A percentile compares a stretch with the other conserved stretches of the same genome.
Conservation (phyloP, 768 basidiomycete species). For the Boletus rubroflammeus region DNA sequence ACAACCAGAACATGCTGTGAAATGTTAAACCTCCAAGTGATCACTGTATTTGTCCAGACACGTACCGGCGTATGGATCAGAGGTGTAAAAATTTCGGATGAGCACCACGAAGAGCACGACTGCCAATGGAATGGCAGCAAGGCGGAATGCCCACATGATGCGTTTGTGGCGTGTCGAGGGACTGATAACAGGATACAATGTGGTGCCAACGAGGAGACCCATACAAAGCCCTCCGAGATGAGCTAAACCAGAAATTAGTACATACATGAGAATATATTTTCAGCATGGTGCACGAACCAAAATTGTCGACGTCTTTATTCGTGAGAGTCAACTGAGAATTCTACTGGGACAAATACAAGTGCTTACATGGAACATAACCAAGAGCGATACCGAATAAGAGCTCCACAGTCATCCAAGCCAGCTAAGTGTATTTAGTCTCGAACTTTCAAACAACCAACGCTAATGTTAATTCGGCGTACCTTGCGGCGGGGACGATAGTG, state of each 20-base stretch:
- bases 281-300: slow-evolving; percentile 46
- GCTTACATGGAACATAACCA: slow-evolving; percentile 78
- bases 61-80: slow-evolving; percentile 79
- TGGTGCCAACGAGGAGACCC: slow-evolving; percentile 77
- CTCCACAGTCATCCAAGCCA: slow-evolving; percentile 82
- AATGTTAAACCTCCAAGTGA: neutral
- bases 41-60: neutral
- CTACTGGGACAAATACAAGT: neutral
- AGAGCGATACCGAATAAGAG: slow-evolving; percentile 82
- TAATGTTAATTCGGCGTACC: slow-evolving; percentile 38
- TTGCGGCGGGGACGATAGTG: slow-evolving; percentile 77
- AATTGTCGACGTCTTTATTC: slow-evolving; percentile 78
- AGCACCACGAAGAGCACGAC: slow-evolving; percentile 81
- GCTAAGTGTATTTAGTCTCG: slow-evolving; percentile 38
- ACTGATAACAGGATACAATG: slow-evolving; percentile 89
- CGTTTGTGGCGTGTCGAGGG: slow-evolving; percentile 66
- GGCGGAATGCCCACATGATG: slow-evolving; percentile 70
- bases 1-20: slow-evolving; percentile 77
- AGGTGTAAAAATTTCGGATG: slow-evolving; percentile 84
- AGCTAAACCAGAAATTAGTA: slow-evolving; percentile 40
- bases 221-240: slow-evolving; percentile 87
- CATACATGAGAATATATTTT: neutral
- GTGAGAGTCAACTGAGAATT: slow-evolving; percentile 12
- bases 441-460: neutral
- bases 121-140: slow-evolving; percentile 70